Conservation (phyloP, 441 rosid species). For the Eruca vesicaria region DNA sequence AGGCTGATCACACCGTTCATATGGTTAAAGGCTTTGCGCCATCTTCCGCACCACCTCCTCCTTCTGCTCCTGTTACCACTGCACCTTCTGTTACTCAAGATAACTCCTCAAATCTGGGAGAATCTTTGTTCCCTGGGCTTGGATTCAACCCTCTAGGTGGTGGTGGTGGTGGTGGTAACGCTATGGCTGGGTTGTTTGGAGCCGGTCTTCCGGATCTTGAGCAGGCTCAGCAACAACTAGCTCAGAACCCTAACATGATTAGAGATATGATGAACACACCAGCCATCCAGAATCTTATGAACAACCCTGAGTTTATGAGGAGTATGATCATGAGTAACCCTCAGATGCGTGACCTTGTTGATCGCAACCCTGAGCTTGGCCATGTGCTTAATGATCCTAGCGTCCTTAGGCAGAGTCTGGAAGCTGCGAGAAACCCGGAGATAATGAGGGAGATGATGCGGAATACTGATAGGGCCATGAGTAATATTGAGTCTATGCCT, state of each 20-base stretch:
- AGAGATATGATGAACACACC: conserved; percentile 82
- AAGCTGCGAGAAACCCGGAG: conserved; percentile 69
- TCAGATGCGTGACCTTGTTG: conserved; percentile 67
- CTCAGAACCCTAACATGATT: conserved; percentile 74
- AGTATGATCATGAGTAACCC: conserved; percentile 64
- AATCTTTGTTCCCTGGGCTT: conserved; percentile 65
- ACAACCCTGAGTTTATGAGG: conserved; percentile 63
- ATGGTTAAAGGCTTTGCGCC: conserved; percentile 74
- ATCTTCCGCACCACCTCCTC: conserved; percentile 38
- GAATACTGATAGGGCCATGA: conserved; percentile 64
- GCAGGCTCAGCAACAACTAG: conserved; percentile 80
- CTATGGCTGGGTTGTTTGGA: conserved; percentile 61
- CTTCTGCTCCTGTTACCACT: conserved; percentile 46
- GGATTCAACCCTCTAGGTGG: conserved; percentile 61
- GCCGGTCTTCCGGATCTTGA: conserved; percentile 68
- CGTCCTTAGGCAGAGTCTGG: conserved; percentile 59
- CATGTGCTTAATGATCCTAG: conserved; percentile 63
- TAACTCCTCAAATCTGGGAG: conserved; percentile 50
- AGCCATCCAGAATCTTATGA: conserved; percentile 65
- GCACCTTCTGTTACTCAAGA: conserved; percentile 52
- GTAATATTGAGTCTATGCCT: conserved; percentile 68
- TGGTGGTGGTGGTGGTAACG: conserved; percentile 49
- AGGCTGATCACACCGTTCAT: conserved; percentile 83
- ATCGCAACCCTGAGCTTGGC: conserved; percentile 70
- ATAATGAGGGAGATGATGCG: conserved; percentile 77